These are phyloP conservation scores for Pleurotus djamor DNA, from an alignment of 768 basidiomycete genomes.

Conservation along the genomic window DNA sequence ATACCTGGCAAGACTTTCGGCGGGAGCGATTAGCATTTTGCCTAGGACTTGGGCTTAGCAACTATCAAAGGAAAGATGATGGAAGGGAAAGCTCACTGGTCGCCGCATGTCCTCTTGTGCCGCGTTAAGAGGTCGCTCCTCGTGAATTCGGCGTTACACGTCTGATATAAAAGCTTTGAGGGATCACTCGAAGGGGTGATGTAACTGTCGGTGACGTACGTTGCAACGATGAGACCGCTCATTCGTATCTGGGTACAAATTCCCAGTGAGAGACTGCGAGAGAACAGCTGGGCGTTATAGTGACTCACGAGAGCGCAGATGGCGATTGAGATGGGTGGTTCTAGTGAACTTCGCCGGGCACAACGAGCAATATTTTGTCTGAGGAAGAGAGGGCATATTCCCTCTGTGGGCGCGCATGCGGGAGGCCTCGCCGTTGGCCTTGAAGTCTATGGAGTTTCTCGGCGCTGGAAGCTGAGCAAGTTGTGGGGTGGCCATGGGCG, in stretches of 20 bases:
- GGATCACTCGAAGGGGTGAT: not conserved
- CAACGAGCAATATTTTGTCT: slow-evolving; percentile 65
- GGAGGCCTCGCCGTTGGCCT: slow-evolving; percentile 39
- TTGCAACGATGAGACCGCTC: slow-evolving; percentile 65
- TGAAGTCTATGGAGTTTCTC: slow-evolving; percentile 17
- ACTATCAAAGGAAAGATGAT: slow-evolving; percentile 8
- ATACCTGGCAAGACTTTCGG: slow-evolving; percentile 63
- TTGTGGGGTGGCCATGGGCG: slow-evolving; percentile 9
- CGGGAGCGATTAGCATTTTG: slow-evolving; percentile 54
- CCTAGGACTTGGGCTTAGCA: slow-evolving; percentile 15
- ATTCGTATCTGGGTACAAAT: slow-evolving; percentile 52
- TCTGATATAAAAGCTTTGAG: slow-evolving; percentile 33
- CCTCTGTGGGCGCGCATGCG: slow-evolving; percentile 52
- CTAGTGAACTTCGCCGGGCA: slow-evolving; percentile 76
- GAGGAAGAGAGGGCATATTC: slow-evolving; percentile 69
- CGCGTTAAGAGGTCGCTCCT: slow-evolving; percentile 71
- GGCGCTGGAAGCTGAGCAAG: not conserved
- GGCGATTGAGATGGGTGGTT: slow-evolving; percentile 72
- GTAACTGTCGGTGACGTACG: slow-evolving; percentile 30
- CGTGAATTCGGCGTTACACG: slow-evolving; percentile 68
- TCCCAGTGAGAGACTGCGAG: not conserved
- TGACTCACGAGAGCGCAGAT: slow-evolving; percentile 66
- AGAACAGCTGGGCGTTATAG: not conserved
- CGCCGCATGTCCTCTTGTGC: slow-evolving; percentile 71
- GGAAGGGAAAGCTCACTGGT: slow-evolving; percentile 46